A percentile compares a stretch with the other conserved stretches of the same genome.
phyloP scores from a whole-genome alignment of 768 basidiomycete genomes.

The Macrolepiota albuminosa region DNA sequence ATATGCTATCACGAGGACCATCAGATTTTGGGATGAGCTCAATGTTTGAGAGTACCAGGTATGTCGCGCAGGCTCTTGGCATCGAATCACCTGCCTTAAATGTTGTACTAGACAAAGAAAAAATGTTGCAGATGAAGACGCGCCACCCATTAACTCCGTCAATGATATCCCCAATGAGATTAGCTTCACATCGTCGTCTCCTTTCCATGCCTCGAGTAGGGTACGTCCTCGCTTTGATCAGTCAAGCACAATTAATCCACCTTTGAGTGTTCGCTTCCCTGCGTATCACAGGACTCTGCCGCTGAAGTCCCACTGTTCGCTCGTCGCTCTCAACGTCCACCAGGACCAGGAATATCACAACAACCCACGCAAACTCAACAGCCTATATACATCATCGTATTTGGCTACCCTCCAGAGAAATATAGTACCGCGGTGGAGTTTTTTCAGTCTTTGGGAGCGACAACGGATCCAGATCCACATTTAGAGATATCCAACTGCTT shows the following conservation, averaged over 20 bases:
- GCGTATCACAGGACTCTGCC: slow-evolving; percentile 29
- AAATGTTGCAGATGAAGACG: slow-evolving; percentile 68
- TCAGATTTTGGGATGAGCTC: slow-evolving; percentile 80
- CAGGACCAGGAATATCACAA: slow-evolving; percentile 22
- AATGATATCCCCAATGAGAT: slow-evolving; percentile 68
- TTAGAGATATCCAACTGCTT: slow-evolving; percentile 77
- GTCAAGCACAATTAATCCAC: background rate
- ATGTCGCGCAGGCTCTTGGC: slow-evolving; percentile 8
- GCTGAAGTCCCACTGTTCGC: slow-evolving; percentile 37
- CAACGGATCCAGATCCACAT: slow-evolving; percentile 65
- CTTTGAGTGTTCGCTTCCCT: background rate
- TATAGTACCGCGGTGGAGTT: slow-evolving; percentile 69
- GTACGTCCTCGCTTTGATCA: slow-evolving; percentile 28
- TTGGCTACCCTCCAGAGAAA: slow-evolving; percentile 84
- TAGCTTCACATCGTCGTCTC: slow-evolving; percentile 30
- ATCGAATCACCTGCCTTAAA: background rate
- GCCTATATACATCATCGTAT: slow-evolving; percentile 64
- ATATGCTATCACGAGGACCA: slow-evolving; percentile 52
- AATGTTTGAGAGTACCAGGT: slow-evolving; percentile 77
- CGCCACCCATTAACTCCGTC: slow-evolving; percentile 72
- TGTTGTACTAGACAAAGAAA: slow-evolving; percentile 46
- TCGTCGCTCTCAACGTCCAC: slow-evolving; percentile 27
- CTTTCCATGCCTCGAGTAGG: slow-evolving; percentile 34
- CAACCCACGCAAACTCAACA: slow-evolving; percentile 30
- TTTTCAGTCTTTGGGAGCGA: slow-evolving; percentile 67